phyloP scores from a whole-genome alignment of 768 basidiomycete species.

The Guyanaporus albipodus region DNA sequence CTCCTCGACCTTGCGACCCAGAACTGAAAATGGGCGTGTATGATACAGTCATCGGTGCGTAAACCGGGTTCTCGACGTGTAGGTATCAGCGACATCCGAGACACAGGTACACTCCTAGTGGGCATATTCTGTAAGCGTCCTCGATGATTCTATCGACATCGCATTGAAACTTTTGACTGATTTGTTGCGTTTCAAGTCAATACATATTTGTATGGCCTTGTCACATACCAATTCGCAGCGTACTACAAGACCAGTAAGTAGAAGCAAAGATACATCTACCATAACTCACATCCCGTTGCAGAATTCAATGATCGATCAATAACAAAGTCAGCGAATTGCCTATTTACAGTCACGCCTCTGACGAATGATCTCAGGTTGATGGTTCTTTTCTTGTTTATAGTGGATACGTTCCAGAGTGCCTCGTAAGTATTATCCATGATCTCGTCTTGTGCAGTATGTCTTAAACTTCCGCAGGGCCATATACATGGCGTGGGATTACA shows the following conservation, averaged over 20 bases:
- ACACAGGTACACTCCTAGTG: no score
- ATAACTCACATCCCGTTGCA: not conserved
- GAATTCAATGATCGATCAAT: constrained; percentile 15
- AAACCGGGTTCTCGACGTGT: no score
- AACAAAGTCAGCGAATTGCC: constrained; percentile 1
- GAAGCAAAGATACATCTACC: not conserved
- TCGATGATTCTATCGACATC: no score
- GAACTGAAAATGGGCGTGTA: no score
- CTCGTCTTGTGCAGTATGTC: no score
- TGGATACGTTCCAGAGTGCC: constrained; percentile 20
- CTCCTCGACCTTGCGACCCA: no score
- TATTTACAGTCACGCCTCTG: not conserved
- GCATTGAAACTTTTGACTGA: no score
- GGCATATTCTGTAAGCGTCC: no score
- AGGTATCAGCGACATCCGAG: no score
- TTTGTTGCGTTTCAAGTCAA: constrained; percentile 23
- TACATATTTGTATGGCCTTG: constrained; percentile 38
- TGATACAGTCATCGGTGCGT: no score
- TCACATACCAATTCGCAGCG: constrained; percentile 40
- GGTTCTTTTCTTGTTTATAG: constrained; percentile 15
- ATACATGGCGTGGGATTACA: constrained; percentile 20
- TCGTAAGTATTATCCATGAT: constrained; percentile 13
- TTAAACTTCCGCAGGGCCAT: constrained; percentile 5
- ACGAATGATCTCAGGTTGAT: constrained; percentile 7
- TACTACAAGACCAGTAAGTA: constrained; percentile 30